These are phyloP conservation scores for Phragmites australis DNA, from an alignment of 176 grass and related monocot genomes.

Conservation along the genomic window DNA sequence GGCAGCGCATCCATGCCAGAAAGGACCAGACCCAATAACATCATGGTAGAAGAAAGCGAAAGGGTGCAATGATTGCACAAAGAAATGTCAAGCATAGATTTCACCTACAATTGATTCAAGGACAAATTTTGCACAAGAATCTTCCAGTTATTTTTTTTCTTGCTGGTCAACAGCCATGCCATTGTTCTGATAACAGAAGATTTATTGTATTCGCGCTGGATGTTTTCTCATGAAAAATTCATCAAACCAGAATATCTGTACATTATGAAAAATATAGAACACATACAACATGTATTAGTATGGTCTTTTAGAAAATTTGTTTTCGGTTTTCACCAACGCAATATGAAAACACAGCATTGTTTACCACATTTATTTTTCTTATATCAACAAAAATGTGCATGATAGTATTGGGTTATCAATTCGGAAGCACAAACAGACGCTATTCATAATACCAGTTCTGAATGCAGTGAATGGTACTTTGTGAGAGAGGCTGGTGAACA, in stretches of 20 bases:
- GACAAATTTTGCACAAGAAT: constrained; percentile 51
- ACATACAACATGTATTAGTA: background rate
- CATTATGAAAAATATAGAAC: constrained; percentile 18
- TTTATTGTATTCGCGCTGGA: background rate
- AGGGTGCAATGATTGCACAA: background rate
- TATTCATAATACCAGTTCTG: background rate
- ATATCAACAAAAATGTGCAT: background rate
- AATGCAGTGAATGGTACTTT: background rate
- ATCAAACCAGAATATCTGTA: background rate
- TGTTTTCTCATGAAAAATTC: background rate
- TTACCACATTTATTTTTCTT: background rate
- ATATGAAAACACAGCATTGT: background rate
- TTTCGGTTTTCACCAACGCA: background rate
- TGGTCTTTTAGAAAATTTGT: background rate
- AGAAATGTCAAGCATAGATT: constrained; percentile 15
- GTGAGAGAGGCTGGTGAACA: background rate
- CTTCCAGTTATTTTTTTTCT: constrained; percentile 44
- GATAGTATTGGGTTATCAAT: background rate
- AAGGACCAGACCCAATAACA: background rate
- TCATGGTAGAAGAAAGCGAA: constrained; percentile 4
- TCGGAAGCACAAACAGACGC: background rate
- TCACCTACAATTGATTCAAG: constrained; percentile 45
- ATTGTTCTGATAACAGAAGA: constrained; percentile 36
- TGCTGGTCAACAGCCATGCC: constrained; percentile 18
- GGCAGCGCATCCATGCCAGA: background rate